phyloP scores from a whole-genome alignment of 768 basidiomycete genomes.

The Calocera viscosa region DNA sequence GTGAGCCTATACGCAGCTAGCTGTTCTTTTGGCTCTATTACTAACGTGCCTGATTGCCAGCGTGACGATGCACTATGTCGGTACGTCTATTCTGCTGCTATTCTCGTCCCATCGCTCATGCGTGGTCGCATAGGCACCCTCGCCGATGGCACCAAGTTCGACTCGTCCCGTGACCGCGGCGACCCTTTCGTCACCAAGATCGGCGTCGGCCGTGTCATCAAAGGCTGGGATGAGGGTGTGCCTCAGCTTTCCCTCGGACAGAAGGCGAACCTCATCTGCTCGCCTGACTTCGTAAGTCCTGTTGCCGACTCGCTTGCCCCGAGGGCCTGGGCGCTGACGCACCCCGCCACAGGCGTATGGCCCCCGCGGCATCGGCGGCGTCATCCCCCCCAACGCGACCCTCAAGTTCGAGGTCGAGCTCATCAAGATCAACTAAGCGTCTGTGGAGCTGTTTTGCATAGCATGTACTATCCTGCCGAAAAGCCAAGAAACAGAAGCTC shows the following conservation, averaged over 20 bases:
- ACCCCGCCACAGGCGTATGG: constrained; percentile 49
- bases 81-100: neutral
- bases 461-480: neutral
- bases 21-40: neutral
- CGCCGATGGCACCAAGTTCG: constrained; percentile 48
- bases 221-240: constrained; percentile 88
- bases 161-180: constrained; percentile 55
- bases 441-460: neutral
- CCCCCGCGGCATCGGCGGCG: constrained; percentile 56
- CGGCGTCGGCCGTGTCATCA: constrained; percentile 72
- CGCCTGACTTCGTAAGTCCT: constrained; percentile 63
- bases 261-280: constrained; percentile 53
- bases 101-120: neutral
- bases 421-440: constrained; percentile 45
- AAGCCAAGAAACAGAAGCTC: neutral
- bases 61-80: constrained; percentile 69
- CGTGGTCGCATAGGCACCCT: constrained; percentile 35
- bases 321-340: neutral
- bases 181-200: constrained; percentile 56
- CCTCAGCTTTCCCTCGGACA: constrained; percentile 61
- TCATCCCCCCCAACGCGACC: constrained; percentile 64
- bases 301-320: neutral
- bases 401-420: constrained; percentile 79
- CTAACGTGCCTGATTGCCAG: constrained; percentile 34
- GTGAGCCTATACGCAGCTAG: neutral